Conservation (phyloP, 208 protist species). For the Acanthamoeba culbertsoni region DNA sequence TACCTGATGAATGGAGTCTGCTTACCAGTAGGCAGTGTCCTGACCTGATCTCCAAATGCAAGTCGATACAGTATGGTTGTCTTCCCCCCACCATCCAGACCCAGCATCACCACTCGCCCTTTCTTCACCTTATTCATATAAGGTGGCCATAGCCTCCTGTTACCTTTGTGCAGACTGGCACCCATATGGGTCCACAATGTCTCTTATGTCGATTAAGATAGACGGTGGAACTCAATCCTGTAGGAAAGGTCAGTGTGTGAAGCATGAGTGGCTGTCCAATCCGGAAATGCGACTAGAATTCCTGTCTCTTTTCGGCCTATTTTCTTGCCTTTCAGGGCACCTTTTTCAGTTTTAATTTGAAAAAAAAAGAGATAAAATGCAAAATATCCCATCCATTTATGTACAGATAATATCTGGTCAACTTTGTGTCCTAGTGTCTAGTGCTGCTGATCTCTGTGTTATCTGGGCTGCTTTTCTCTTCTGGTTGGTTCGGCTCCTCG, state of each 20-base stretch:
- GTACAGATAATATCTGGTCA: not conserved
- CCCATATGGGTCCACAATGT: not conserved
- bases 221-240: not conserved
- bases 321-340: not conserved
- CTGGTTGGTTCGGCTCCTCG: not conserved
- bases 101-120: not conserved
- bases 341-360: no score
- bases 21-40: constrained; percentile 15
- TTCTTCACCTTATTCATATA: not conserved
- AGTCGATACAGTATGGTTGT: constrained; percentile 54
- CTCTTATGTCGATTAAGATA: not conserved
- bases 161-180: not conserved
- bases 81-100: not conserved
- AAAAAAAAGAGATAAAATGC: no score
- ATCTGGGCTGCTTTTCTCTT: no score
- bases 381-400: not conserved
- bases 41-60: not conserved
- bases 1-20: not conserved
- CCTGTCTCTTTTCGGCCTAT: not conserved
- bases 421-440: no score
- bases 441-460: no score
- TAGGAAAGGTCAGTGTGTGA: no score
- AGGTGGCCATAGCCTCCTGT: not conserved
- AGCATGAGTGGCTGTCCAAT: no score
- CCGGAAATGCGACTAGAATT: not conserved